Evolutionary conservation across 768 basidiomycete species (phyloP).

Genomic region (Amanita phalloides): DNA sequence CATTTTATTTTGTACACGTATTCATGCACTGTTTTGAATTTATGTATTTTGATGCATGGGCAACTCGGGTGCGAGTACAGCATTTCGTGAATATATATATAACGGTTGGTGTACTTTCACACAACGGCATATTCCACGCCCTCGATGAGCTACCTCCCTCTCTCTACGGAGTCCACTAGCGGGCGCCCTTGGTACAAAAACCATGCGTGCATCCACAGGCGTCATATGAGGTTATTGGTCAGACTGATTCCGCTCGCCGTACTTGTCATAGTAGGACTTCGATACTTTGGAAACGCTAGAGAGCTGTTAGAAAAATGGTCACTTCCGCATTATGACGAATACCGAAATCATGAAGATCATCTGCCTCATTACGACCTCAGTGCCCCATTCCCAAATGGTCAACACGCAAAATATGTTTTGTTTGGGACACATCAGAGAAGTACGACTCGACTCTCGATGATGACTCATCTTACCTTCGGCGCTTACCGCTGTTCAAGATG

Average conservation of each 20-base stretch:
- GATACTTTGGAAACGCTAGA: background rate
- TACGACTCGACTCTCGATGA: background rate
- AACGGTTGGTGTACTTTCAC: background rate
- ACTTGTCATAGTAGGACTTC: background rate
- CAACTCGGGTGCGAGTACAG: background rate
- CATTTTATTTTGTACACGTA: too few relatives aligned
- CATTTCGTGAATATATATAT: background rate
- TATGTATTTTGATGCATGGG: too few relatives aligned
- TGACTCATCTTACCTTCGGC: background rate
- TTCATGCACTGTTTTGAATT: too few relatives aligned
- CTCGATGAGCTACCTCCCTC: background rate
- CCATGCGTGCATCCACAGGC: background rate
- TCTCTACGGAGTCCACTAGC: background rate
- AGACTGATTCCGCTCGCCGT: background rate
- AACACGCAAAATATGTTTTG: background rate
- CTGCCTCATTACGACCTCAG: background rate
- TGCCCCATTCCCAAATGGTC: background rate
- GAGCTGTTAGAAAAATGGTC: background rate
- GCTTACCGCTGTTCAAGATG: slow-evolving; percentile 16
- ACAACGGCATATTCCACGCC: background rate
- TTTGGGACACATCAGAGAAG: background rate
- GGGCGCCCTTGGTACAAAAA: background rate
- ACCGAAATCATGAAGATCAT: background rate
- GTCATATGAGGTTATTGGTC: background rate
- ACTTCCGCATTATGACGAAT: background rate